Base-by-base conservation (phyloP, 371 early-diverging fungal genomes). In the Caulochytrium protostelioides region DNA sequence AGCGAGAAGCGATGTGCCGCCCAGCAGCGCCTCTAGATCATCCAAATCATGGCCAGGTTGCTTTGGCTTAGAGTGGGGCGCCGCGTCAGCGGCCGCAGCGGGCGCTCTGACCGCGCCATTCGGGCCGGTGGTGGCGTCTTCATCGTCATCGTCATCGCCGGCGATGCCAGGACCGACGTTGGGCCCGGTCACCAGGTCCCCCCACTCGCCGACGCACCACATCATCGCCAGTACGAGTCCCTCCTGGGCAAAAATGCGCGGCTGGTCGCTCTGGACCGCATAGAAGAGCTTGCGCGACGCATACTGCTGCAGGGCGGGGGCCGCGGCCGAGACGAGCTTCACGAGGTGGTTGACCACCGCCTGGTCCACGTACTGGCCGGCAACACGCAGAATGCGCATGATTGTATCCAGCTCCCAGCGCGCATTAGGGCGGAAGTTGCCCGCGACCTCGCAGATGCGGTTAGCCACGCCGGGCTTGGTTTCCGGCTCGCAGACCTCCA, bases 371-470 rank as follows among this genome's bases (percentile, higher is more conserved):
- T 38, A 57, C 6, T 46, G 44, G 7, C 62, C 56, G 9, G 54
- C 57, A 9, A 54, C 57, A 3, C 56, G 41, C 22, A 94, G 54
- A 34, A 90, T 83, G 6, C 90, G 75, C 37, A 82, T 47, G 42
- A 91, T 73, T 4, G 89, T 89, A 46, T 95, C 97, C 33, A 92
- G 70, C 45, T 89, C 85, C 97, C 97, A 95, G 33, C 86, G 70
- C 49, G 73, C 75, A 55, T 89, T 89, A 17, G 73, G 67, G 10
- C 62, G 50, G 41, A 62, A 83, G 48, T 70, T 64, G 25, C 82
- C 84, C 4, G 92, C 85, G 22, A 80, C 83, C 8, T 81, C 72
- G 21, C 80, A 77, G 22, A 94, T 76, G 33, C 85, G 74, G 30
- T 76, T 66, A 0, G 87, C 83, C 67, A 89, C 83, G 25, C 74